Evolutionary conservation across 805 yeast genomes (phyloP).

Genomic region (Wickerhamiella domercqiae): DNA sequence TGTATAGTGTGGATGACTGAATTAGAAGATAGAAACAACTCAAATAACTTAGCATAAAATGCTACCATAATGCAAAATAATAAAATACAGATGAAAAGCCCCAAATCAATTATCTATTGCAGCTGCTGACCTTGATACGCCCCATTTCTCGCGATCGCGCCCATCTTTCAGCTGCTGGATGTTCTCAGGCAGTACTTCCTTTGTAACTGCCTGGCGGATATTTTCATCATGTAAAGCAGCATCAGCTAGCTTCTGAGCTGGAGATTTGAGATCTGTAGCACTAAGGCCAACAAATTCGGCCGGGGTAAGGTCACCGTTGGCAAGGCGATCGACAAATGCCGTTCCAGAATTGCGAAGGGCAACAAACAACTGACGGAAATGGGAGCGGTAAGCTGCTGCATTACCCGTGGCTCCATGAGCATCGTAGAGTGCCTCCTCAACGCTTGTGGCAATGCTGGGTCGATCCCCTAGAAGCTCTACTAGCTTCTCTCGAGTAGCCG

Average conservation of each 20-base stretch:
- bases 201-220: slow-evolving; percentile 18
- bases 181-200: slow-evolving; percentile 21
- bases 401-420: slow-evolving; percentile 7
- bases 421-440: slow-evolving; percentile 18
- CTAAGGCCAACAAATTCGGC: slow-evolving; percentile 20
- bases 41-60: too few relatives aligned
- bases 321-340: slow-evolving; percentile 15
- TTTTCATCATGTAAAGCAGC: slow-evolving; percentile 18
- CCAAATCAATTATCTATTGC: slow-evolving; percentile 21
- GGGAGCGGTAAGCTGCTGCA: slow-evolving; percentile 17
- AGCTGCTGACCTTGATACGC: slow-evolving; percentile 28
- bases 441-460: slow-evolving; percentile 11
- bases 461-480: slow-evolving; percentile 8
- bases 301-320: slow-evolving; percentile 18
- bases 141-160: slow-evolving; percentile 30
- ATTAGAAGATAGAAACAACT: too few relatives aligned
- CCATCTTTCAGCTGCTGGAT: slow-evolving; percentile 27
- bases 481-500: slow-evolving; percentile 11
- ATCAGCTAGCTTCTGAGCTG: slow-evolving; percentile 17
- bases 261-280: slow-evolving; percentile 20
- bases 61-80: too few relatives aligned
- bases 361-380: slow-evolving; percentile 20
- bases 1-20: too few relatives aligned
- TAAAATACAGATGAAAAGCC: neutral
- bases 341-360: slow-evolving; percentile 19